Conservation (phyloP, 1,284 basidiomycete genomes). For the Athelia psychrophila region DNA sequence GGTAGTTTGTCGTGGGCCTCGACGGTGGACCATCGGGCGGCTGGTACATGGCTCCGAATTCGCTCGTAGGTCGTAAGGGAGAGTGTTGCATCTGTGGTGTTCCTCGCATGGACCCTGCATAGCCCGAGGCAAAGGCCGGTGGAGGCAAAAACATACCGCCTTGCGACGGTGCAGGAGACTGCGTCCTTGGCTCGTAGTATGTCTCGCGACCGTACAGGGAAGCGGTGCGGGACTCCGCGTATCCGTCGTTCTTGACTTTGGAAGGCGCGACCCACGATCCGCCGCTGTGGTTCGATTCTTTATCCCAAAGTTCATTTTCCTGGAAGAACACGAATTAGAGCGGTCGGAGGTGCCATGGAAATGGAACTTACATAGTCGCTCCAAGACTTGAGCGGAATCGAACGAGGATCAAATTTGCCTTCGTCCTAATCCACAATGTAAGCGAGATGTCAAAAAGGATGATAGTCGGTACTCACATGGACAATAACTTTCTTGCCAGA, state of each 20-base stretch:
- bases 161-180: constrained; percentile 71
- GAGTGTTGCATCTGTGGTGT: constrained; percentile 53
- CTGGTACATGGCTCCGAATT: constrained; percentile 39
- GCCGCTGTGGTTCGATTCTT: constrained; percentile 90
- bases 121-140: constrained; percentile 72
- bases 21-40: constrained; percentile 62
- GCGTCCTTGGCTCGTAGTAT: constrained; percentile 64
- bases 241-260: constrained; percentile 66
- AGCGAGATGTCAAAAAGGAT: neutral
- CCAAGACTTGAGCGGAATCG: constrained; percentile 96
- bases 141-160: constrained; percentile 54
- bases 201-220: constrained; percentile 84
- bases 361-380: constrained; percentile 76
- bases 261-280: constrained; percentile 79
- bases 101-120: constrained; percentile 35
- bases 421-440: constrained; percentile 65
- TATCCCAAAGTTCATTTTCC: constrained; percentile 97
- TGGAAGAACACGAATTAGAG: constrained; percentile 17
- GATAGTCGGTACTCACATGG: constrained; percentile 59
- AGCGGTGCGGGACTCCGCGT: constrained; percentile 69
- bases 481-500: constrained; percentile 93
- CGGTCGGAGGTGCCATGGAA: no score
- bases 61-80: constrained; percentile 37
- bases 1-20: constrained; percentile 69
- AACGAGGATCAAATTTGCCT: constrained; percentile 91